Evolutionary conservation across 306 rosid genomes (phyloP).

Genomic region (Rosa multiflora): DNA sequence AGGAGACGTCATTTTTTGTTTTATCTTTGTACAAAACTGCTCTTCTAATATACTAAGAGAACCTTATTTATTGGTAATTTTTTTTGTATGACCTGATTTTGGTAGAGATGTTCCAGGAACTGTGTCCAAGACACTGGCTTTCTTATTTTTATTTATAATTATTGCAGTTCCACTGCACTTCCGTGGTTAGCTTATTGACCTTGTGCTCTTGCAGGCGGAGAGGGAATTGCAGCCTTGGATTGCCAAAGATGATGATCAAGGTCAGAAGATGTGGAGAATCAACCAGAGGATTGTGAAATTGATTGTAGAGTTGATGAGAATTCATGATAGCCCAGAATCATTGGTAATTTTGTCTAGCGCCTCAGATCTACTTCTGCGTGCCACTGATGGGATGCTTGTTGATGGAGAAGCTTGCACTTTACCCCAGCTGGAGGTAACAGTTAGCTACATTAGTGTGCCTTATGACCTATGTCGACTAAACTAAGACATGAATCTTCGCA

Average conservation of each 20-base stretch:
- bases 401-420: slow-evolving; percentile 99
- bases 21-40: slow-evolving; percentile 6
- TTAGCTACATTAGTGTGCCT: slow-evolving; percentile 9
- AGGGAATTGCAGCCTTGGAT: slow-evolving; percentile 97
- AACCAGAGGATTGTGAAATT: slow-evolving; percentile 87
- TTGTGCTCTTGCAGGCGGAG: slow-evolving; percentile 70
- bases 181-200: slow-evolving; percentile 39
- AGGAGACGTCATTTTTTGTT: not conserved
- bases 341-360: slow-evolving; percentile 90
- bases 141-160: slow-evolving; percentile 16
- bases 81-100: slow-evolving; percentile 20
- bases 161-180: slow-evolving; percentile 18
- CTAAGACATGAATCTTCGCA: not conserved
- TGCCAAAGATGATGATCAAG: slow-evolving; percentile 89
- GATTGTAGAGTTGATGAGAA: slow-evolving; percentile 94
- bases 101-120: slow-evolving; percentile 16
- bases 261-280: slow-evolving; percentile 96
- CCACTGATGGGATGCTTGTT: slow-evolving; percentile 97
- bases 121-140: slow-evolving; percentile 19
- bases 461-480: not conserved
- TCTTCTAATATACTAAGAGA: slow-evolving; percentile 4
- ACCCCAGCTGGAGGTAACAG: slow-evolving; percentile 88
- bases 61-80: not conserved
- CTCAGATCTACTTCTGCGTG: slow-evolving; percentile 89
- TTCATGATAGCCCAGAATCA: slow-evolving; percentile 77